Evolutionary conservation across 2,329 filamentous ascomycete species (phyloP), one percentile per base, ranked within the genome.

Genomic region (Calonectria ilicicola): DNA sequence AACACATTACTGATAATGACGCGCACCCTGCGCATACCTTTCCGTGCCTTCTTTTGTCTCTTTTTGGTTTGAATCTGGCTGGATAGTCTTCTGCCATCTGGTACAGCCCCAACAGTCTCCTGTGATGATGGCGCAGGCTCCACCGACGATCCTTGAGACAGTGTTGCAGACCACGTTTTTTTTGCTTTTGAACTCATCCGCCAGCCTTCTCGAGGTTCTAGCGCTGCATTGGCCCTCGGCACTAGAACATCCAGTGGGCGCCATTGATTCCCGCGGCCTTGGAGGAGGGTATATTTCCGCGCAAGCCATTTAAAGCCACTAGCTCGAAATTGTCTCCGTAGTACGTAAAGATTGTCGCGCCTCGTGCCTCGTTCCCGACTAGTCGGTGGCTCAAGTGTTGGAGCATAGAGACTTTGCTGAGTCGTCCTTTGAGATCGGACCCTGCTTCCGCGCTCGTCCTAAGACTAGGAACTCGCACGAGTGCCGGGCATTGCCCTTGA

Each of bases 181-280:
- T 72, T 46, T 60, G 65, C 69, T 74, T 72, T 58, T 70, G 46
- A 70, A 29, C 26, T 62, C 35, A 63, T 66, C 68, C 26, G 40
- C 32, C 72, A 67, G 42, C 70, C 65, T 56, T 72, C 65, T 42
- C 17, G 68, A 65, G 44, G 46, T 78, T 68, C 73, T 77, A 73
- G 73, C 68, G 72, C 69, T 56, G 67, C 67, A 69, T 69, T 74
- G 62, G 65, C 27, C 35, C 27, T 46, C 19, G 17, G 46, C 69
- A 64, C 69, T 71, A 71, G 69, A 71, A 71, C 56, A 21, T 56
- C 64, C 38, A 67, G 64, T 71, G 56, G 56, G 66, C 46, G 64
- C 46, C 64, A 63, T 51, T n/a, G 42, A 60, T 53, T 70, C 46
- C 51, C 42, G 46, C 63, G 42, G 44, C 32, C 42, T 46, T 58